A percentile compares a stretch with the other conserved stretches of the same genome.
phyloP scores from a whole-genome alignment of 495 filamentous ascomycete species.

The Bryoglossum gracile region DNA sequence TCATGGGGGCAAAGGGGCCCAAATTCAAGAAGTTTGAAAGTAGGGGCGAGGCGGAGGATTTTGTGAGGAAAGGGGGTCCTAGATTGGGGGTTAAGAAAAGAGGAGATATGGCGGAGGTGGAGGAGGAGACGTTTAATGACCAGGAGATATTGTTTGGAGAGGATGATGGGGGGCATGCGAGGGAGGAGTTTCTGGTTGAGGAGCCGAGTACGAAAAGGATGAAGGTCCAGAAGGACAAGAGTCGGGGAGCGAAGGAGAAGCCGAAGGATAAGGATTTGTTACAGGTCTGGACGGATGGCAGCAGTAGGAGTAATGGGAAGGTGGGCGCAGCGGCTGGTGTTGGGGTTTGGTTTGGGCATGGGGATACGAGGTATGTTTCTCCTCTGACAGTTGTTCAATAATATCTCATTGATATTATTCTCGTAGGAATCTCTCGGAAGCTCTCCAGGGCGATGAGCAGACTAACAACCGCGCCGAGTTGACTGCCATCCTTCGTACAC shows the following conservation, averaged over 20 bases:
- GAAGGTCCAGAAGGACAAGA: no score
- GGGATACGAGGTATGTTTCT: constrained; percentile 56
- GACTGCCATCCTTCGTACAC: constrained; percentile 74
- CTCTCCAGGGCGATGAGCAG: constrained; percentile 63
- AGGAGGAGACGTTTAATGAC: no score
- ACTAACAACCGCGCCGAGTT: constrained; percentile 95
- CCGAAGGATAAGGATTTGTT: no score
- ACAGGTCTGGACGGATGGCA: constrained; percentile 86
- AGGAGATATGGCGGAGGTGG: no score
- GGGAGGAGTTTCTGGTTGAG: no score
- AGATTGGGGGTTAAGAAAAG: no score
- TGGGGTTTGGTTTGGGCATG: constrained; percentile 79
- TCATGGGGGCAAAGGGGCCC: constrained; percentile 67
- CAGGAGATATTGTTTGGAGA: no score
- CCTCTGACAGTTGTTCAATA: neutral
- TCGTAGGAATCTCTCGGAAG: constrained; percentile 75
- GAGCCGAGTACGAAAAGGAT: no score
- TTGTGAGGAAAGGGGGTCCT: no score
- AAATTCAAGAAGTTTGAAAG: constrained; percentile 78
- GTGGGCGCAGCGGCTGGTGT: constrained; percentile 68
- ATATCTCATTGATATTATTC: neutral
- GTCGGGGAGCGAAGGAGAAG: no score
- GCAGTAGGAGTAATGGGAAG: constrained; percentile 68
- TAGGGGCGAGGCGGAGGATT: constrained; percentile 67
- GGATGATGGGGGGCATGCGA: constrained; percentile 29